phyloP scores from a whole-genome alignment of 306 rosid species.

The Astragalus membranaceus region DNA sequence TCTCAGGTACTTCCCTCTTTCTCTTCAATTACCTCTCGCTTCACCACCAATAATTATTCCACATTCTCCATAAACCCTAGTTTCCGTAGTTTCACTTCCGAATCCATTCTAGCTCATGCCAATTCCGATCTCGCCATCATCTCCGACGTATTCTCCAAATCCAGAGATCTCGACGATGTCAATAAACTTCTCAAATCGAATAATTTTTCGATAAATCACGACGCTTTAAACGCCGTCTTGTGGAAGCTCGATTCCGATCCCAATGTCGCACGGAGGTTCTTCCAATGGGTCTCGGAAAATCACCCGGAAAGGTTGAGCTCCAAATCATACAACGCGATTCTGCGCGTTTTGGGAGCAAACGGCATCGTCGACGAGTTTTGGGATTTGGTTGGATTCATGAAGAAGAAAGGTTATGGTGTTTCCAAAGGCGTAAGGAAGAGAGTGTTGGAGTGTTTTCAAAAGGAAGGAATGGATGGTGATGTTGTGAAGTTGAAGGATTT shows the following conservation, averaged over 20 bases:
- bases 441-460: conserved; percentile 42
- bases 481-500: conserved; percentile 42
- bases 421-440: conserved; percentile 35
- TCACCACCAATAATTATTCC: conserved; percentile 16
- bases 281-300: conserved; percentile 45
- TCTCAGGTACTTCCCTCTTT: conserved; percentile 32
- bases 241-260: conserved; percentile 43
- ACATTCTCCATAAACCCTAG: background rate
- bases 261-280: conserved; percentile 57
- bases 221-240: conserved; percentile 34
- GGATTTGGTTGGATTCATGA: conserved; percentile 53
- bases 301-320: conserved; percentile 47
- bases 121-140: conserved; percentile 46
- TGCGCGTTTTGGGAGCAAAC: conserved; percentile 48
- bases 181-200: conserved; percentile 43
- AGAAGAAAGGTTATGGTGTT: conserved; percentile 63
- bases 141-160: conserved; percentile 43
- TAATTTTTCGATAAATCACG: conserved; percentile 44
- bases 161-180: conserved; percentile 23
- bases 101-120: conserved; percentile 29
- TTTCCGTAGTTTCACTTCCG: conserved; percentile 43
- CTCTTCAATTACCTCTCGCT: conserved; percentile 31
- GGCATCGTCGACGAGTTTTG: conserved; percentile 60
- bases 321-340: conserved; percentile 58
- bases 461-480: conserved; percentile 41